Conservation (phyloP, 805 yeast species). For the Pichia sporocuriosa region DNA sequence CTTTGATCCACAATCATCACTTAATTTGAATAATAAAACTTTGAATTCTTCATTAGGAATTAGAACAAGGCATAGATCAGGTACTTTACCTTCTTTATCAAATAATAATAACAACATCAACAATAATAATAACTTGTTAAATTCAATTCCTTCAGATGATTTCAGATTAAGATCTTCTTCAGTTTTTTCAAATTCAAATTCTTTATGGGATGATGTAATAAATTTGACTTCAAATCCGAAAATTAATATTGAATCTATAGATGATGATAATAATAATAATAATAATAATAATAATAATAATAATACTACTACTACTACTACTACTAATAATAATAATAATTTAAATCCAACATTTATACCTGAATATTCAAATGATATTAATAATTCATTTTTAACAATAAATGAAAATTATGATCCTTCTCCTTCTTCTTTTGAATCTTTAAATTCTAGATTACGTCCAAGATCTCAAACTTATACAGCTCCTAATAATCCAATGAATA, state of each 20-base stretch:
- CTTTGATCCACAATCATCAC: not conserved
- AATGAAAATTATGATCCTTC: constrained; percentile 17
- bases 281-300: constrained; percentile 4
- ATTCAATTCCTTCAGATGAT: not conserved
- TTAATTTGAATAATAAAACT: not conserved
- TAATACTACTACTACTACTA: not conserved
- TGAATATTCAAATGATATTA: constrained; percentile 19
- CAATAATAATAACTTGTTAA: not conserved
- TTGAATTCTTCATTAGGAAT: constrained; percentile 22
- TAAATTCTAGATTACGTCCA: constrained; percentile 24
- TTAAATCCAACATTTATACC: constrained; percentile 28
- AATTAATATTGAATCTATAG: constrained; percentile 23
- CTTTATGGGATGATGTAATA: not conserved
- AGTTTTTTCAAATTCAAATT: not conserved
- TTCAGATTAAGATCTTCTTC: constrained; percentile 1
- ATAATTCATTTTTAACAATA: constrained; percentile 15
- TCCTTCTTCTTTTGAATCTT: not conserved
- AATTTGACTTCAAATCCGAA: constrained; percentile 13
- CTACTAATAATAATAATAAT: constrained; percentile 18
- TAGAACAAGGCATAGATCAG: constrained; percentile 64
- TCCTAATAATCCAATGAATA: not conserved
- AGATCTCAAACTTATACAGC: constrained; percentile 36
- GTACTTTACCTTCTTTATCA: constrained; percentile 56
- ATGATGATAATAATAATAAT: not conserved
- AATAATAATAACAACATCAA: constrained; percentile 9